Evolutionary conservation across 2,329 filamentous ascomycete genomes (phyloP).

Genomic region (Thelonectria blattea): DNA sequence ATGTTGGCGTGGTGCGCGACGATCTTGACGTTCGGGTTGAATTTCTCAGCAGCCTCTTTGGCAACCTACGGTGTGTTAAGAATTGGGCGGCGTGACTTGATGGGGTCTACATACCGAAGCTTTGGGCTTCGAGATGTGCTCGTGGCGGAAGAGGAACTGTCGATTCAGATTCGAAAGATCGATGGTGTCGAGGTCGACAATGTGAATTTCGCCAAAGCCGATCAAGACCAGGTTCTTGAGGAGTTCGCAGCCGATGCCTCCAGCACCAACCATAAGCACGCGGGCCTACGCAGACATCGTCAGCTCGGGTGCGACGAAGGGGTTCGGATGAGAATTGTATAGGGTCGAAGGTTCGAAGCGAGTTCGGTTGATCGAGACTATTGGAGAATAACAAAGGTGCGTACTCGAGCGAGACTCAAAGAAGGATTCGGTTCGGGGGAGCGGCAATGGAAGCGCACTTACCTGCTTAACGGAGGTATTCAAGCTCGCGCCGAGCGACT

Average conservation of each 20-base stretch:
- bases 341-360: conserved; percentile 5
- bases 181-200: conserved; percentile 97
- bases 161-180: conserved; percentile 97
- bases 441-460: conserved; percentile 33
- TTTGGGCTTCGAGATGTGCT: conserved; percentile 98
- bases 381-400: conserved; percentile 4
- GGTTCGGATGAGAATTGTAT: background rate
- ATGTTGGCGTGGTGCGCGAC: conserved; percentile 94
- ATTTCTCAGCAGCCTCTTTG: conserved; percentile 86
- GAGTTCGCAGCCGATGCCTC: conserved; percentile 96
- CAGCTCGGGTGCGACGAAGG: conserved; percentile 19
- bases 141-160: conserved; percentile 94
- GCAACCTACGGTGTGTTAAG: conserved; percentile 68
- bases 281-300: conserved; percentile 64
- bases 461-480: conserved; percentile 74
- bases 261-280: conserved; percentile 92
- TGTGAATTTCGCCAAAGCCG: conserved; percentile 90
- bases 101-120: conserved; percentile 69
- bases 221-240: conserved; percentile 94
- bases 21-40: conserved; percentile 88
- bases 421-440: conserved; percentile 20
- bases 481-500: conserved; percentile 70
- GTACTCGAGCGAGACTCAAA: conserved; percentile 11
- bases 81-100: conserved; percentile 9
- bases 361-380: background rate